Percentiles rank a stretch among this genome's conserved stretches.
phyloP scores from a whole-genome alignment of 2,329 filamentous ascomycete genomes.

The Fusarium mundagurra region DNA sequence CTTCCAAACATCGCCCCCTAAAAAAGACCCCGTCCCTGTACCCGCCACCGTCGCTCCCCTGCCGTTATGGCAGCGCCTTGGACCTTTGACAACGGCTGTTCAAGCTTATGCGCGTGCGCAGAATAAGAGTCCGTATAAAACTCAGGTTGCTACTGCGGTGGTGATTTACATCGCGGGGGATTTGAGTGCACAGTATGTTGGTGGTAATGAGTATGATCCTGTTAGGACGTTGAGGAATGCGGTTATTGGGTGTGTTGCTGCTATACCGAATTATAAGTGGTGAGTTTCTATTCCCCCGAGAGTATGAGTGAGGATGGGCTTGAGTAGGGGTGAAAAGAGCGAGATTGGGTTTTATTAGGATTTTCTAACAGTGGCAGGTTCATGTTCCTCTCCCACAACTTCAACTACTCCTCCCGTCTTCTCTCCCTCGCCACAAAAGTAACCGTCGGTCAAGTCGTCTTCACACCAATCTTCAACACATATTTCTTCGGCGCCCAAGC shows the following conservation, averaged over 20 bases:
- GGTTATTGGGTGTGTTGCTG: constrained; percentile 75
- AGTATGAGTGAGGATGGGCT: neutral
- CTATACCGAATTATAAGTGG: constrained; percentile 86
- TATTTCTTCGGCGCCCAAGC: constrained; percentile 88
- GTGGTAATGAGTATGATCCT: constrained; percentile 71
- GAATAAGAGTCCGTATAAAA: constrained; percentile 76
- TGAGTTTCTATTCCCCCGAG: constrained; percentile 52
- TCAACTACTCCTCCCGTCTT: constrained; percentile 82
- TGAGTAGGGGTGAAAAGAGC: too few relatives aligned
- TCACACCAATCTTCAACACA: constrained; percentile 84
- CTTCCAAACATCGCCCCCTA: constrained; percentile 23
- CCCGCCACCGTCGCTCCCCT: constrained; percentile 40
- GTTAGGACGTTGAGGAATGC: constrained; percentile 76
- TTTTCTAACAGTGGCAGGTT: constrained; percentile 62
- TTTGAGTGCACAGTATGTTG: constrained; percentile 77
- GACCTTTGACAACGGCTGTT: constrained; percentile 63
- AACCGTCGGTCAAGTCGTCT: constrained; percentile 78
- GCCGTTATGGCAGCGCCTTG: constrained; percentile 66
- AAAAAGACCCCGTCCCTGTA: constrained; percentile 32
- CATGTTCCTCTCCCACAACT: constrained; percentile 80
- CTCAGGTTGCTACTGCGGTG: constrained; percentile 79
- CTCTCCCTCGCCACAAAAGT: constrained; percentile 82
- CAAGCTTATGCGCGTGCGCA: constrained; percentile 77
- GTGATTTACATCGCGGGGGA: constrained; percentile 84
- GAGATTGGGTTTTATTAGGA: too few relatives aligned